Evolutionary conservation across 164 flowering plant species (phyloP).

Genomic region (Kalanchoe fedtschenkoi): DNA sequence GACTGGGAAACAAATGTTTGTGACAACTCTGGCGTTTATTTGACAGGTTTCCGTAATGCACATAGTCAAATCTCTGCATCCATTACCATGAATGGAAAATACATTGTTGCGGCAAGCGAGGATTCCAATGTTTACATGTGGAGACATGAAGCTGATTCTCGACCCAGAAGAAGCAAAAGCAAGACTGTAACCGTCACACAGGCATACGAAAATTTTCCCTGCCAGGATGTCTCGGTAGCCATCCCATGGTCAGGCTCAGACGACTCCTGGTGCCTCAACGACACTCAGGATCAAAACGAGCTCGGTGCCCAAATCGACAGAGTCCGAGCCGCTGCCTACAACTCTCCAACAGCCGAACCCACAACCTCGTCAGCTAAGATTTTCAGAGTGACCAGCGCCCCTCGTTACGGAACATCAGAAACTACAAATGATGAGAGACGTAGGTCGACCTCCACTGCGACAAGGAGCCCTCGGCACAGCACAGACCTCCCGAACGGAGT

Average conservation of each 20-base stretch:
- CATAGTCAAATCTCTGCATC: conserved; percentile 90
- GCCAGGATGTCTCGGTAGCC: conserved; percentile 82
- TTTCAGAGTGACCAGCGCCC: conserved; percentile 49
- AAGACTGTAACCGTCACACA: conserved; percentile 61
- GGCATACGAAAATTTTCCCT: conserved; percentile 81
- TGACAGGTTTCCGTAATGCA: conserved; percentile 82
- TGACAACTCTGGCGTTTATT: conserved; percentile 2
- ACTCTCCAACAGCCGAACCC: conserved; percentile 41
- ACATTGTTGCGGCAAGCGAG: conserved; percentile 88
- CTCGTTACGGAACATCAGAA: conserved; percentile 54
- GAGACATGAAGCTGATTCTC: conserved; percentile 67
- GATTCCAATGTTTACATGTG: conserved; percentile 87
- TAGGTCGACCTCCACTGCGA: conserved; percentile 24
- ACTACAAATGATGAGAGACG: conserved; percentile 84
- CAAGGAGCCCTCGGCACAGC: conserved; percentile 43
- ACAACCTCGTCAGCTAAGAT: conserved; percentile 27
- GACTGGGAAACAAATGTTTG: neutral
- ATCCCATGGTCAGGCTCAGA: conserved; percentile 85
- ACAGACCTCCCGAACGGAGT: conserved; percentile 34
- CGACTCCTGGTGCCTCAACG: conserved; percentile 28
- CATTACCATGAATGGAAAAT: conserved; percentile 66
- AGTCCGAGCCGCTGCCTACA: conserved; percentile 28
- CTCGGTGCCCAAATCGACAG: conserved; percentile 23
- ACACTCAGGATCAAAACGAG: conserved; percentile 22
- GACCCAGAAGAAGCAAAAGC: conserved; percentile 66